Conservation (phyloP, 352 stramenopile genomes). For the Globisporangium cystogenes region DNA sequence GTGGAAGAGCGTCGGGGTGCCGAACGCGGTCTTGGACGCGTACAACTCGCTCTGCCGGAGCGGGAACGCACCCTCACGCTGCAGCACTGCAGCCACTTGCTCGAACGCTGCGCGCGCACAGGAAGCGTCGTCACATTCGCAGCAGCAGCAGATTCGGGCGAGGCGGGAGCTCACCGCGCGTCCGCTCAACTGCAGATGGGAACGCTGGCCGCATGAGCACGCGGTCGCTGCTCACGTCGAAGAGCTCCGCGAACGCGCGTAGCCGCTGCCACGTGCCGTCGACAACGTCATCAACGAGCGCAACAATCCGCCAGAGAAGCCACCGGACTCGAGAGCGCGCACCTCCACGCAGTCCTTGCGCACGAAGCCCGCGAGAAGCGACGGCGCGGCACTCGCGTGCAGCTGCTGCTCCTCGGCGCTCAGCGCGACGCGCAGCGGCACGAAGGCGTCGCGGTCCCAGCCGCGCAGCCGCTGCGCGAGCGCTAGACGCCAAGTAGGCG, state of each 20-base stretch:
- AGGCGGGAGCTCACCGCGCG: conserved; percentile 5
- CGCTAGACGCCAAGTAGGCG: conserved; percentile 4
- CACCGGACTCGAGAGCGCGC: background rate
- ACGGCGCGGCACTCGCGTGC: background rate
- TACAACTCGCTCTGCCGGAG: conserved; percentile 65
- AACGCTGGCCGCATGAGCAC: conserved; percentile 27
- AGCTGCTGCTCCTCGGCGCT: conserved; percentile 19
- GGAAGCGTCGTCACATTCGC: background rate
- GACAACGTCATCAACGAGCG: background rate
- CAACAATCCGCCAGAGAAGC: background rate
- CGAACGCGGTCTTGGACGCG: conserved; percentile 39
- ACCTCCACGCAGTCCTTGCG: conserved; percentile 30
- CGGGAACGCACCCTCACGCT: conserved; percentile 36
- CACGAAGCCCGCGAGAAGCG: conserved; percentile 23
- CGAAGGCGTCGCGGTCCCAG: conserved; percentile 39
- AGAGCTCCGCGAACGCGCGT: conserved; percentile 22
- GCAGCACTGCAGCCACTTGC: conserved; percentile 32
- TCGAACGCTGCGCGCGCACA: conserved; percentile 28
- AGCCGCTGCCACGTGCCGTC: conserved; percentile 20
- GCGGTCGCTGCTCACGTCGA: conserved; percentile 24
- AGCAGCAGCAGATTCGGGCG: background rate
- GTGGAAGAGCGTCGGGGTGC: conserved; percentile 41
- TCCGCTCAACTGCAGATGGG: conserved; percentile 22
- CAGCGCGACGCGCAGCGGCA: conserved; percentile 49
- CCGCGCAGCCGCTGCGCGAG: conserved; percentile 33